Conservation (phyloP, 2,329 filamentous ascomycete genomes). For the Aspergillus sp. region DNA sequence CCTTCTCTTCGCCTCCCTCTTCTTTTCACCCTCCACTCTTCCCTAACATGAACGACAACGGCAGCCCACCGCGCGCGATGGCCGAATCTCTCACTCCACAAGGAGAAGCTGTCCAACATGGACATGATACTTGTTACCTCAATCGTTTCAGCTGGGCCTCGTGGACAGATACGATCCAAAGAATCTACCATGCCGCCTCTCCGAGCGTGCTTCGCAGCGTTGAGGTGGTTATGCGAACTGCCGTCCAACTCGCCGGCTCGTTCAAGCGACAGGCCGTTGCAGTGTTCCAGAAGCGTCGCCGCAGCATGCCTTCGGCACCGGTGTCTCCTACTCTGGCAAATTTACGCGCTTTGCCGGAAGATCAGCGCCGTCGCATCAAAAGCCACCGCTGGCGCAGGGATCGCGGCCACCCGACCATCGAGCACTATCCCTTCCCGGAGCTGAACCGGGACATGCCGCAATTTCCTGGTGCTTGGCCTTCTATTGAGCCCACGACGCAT, state of each 20-base stretch:
- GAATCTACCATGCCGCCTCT: slow-evolving; percentile 2
- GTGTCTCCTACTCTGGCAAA: slow-evolving; percentile 9
- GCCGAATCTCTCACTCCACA: neutral
- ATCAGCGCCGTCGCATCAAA: slow-evolving; percentile 8
- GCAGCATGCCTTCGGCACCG: slow-evolving; percentile 1
- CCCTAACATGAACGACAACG: neutral
- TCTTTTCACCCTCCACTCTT: neutral
- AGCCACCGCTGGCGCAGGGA: slow-evolving; percentile 8
- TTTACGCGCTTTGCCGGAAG: slow-evolving; percentile 7
- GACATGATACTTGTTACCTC: too few species aligned
- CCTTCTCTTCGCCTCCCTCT: slow-evolving; percentile 1
- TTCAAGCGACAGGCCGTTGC: slow-evolving; percentile 5
- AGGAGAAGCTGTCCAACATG: slow-evolving; percentile 2
- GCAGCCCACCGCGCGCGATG: too few species aligned
- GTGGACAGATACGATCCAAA: slow-evolving; percentile 3
- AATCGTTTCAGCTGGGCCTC: slow-evolving; percentile 4
- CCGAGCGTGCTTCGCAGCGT: slow-evolving; percentile 3
- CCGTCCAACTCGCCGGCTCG: slow-evolving; percentile 6
- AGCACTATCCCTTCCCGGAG: slow-evolving; percentile 11
- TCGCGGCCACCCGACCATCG: slow-evolving; percentile 5
- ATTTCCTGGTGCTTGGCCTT: neutral
- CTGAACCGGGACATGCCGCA: slow-evolving; percentile 7
- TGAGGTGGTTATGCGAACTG: slow-evolving; percentile 8
- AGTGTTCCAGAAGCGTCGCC: slow-evolving; percentile 2
- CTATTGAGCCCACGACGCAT: too few species aligned